Evolutionary conservation across 768 basidiomycete species (phyloP), one percentile per base, ranked within the genome.

Genomic region (Tylopilus subfusipes): DNA sequence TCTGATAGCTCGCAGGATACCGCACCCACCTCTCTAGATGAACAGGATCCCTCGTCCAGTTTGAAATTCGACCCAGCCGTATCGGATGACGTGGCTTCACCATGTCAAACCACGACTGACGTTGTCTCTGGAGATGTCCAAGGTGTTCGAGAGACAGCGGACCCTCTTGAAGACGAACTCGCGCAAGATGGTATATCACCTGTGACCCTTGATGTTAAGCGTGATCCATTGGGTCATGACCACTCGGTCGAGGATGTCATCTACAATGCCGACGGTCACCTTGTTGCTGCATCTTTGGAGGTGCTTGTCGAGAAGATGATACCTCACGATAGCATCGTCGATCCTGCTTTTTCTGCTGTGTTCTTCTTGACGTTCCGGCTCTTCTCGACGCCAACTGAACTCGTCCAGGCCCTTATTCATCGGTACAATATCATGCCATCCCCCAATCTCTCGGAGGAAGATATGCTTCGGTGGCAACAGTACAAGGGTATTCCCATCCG

Each of bases 231-330:
- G 50, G 56, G 82, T n/a, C 83, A 90, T 67, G 93, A 97, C 62
- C 90, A 94, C 69, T 78, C 84, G 13, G 73, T 83, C 5, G 83
- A 88, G 33, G 95, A 99, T 64, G 88, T 96, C 46, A 83, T 88
- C 5, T 94, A 93, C 76, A 97, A 95, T 68, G 79, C 80, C 42
- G 94, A 98, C 13, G 95, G 94, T 3, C 82, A 84, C 58, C 83
- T 98, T 19, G 88, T 94, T 11, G 95, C 93, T 22, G 97, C 93
- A 2, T 93, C 93, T 5, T 76, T 99, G 56, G 79, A 80, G 18
- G 94, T 87, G 2, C 76, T 99, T 40, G 88, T 98, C n/a, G 94
- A 96, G 74, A 94, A 93, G 74, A 89, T 98, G 86, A 96, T 96
- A 19, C 93, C 95, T 5, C 92, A 97, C 66, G 93, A 93, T 65